These are phyloP conservation scores for Mortierella sp. DNA, from an alignment of 371 early-diverging fungal genomes.

Conservation along the genomic window DNA sequence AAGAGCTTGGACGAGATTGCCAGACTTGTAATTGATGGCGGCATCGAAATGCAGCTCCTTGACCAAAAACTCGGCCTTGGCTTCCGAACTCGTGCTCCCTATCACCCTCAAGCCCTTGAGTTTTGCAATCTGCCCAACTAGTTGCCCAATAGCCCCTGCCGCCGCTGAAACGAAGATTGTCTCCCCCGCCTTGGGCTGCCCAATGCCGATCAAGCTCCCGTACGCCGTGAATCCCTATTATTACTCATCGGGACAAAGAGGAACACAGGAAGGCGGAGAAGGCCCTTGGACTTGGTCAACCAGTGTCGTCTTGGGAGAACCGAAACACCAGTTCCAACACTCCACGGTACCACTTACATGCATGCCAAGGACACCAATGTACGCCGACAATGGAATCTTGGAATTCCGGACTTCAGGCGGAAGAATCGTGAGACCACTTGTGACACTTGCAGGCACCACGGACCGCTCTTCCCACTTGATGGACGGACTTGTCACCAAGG, in stretches of 20 bases:
- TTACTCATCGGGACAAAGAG: too few species aligned
- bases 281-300: too few species aligned
- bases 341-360: conserved; percentile 43
- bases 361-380: conserved; percentile 66
- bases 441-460: background rate
- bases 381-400: conserved; percentile 57
- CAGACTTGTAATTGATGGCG: conserved; percentile 81
- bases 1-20: conserved; percentile 50
- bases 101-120: conserved; percentile 65
- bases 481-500: conserved; percentile 11
- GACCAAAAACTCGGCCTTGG: conserved; percentile 69
- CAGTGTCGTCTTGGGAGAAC: too few species aligned
- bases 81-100: conserved; percentile 74
- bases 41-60: conserved; percentile 65
- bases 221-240: background rate
- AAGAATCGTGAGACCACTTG: background rate
- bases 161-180: conserved; percentile 66
- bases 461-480: conserved; percentile 10
- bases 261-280: too few species aligned
- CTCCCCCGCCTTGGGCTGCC: conserved; percentile 72
- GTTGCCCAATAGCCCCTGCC: conserved; percentile 72
- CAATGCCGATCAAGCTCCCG: conserved; percentile 24
- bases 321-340: too few species aligned
- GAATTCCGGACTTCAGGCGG: conserved; percentile 11
- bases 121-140: conserved; percentile 73